Evolutionary conservation across 352 stramenopile species (phyloP), one percentile per base, ranked within the genome.

Genomic region (Phytophthora tubulina): DNA sequence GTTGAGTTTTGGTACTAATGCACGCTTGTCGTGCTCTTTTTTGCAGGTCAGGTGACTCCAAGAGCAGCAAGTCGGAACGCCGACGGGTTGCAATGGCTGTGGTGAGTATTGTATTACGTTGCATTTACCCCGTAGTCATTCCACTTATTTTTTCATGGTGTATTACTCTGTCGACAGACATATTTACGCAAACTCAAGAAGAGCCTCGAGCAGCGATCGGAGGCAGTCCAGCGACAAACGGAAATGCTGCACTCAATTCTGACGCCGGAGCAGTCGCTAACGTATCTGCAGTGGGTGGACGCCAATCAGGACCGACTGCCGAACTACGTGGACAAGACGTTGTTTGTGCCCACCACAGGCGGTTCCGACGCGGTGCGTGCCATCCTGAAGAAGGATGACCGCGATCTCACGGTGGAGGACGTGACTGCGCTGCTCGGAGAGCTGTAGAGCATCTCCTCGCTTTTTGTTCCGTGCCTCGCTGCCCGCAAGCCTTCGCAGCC

Each of bases 131-230:
- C 21, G 10, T 42, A 15, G 4, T 14, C 41, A 8, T 41, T 4
- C 3, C 54, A 50, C 45, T 67, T 35, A 51, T 17, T 57, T 13
- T 13, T 42, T 50, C 13, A 31, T 53, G 4, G 14, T 59, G 44
- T 17, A 8, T 6, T 57, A 10, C 30, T 48, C 39, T 15, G 48
- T 48, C 0, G 38, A n/a, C 49, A 96, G 89, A 94, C 86, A 49
- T 96, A 96, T 89, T 84, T 96, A 85, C 91, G 85, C 80, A 94
- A 95, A 68, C 80, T 96, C 6, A 94, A 95, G 71, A 86, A 88
- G 44, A 95, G 86, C 39, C 72, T 96, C 7, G 88, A 94, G 70
- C 81, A 89, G 67, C 85, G 88, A 13, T 88, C 89, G n/a, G 81
- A 89, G 51, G 84, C 86, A 2, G 89, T 96, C 48, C 85, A 96